Conservation (phyloP, 148 eudicot genomes). For the Rhododendron simsii region DNA sequence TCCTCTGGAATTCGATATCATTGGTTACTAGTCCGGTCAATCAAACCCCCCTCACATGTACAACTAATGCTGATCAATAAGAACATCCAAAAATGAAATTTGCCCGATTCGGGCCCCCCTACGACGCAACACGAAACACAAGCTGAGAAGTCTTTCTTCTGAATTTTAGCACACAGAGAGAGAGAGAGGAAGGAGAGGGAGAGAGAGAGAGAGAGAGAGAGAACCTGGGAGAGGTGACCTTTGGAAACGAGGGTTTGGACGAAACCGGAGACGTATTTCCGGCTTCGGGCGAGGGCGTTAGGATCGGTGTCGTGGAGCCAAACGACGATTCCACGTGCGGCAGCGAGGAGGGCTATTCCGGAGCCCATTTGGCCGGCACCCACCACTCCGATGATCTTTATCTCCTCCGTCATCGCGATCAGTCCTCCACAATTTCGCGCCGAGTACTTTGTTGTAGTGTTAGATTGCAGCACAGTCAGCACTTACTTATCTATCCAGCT, state of each 20-base stretch:
- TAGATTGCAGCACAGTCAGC: too few relatives aligned
- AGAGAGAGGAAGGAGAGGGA: neutral
- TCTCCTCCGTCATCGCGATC: slow-evolving; percentile 40
- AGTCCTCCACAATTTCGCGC: neutral
- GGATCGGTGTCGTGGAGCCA: slow-evolving; percentile 64
- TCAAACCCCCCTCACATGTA: neutral
- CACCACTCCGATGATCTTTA: slow-evolving; percentile 63
- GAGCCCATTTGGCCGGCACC: slow-evolving; percentile 97
- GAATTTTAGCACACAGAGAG: neutral
- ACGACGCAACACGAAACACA: neutral
- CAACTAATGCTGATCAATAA: neutral
- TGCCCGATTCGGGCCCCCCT: neutral
- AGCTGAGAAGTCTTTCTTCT: neutral
- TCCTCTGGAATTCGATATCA: neutral
- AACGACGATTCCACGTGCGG: slow-evolving; percentile 52
- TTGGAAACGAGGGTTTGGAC: slow-evolving; percentile 51
- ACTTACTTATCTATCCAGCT: too few relatives aligned
- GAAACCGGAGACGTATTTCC: slow-evolving; percentile 34
- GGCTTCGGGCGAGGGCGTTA: slow-evolving; percentile 53
- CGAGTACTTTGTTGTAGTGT: too few relatives aligned
- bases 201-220: neutral
- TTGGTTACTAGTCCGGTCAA: neutral
- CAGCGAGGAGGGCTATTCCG: slow-evolving; percentile 86
- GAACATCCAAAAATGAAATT: neutral
- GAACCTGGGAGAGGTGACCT: slow-evolving; percentile 61